Evolutionary conservation across 257 asterid species (phyloP), one percentile per base, ranked within the genome.

Genomic region (Ocimum tenuiflorum): DNA sequence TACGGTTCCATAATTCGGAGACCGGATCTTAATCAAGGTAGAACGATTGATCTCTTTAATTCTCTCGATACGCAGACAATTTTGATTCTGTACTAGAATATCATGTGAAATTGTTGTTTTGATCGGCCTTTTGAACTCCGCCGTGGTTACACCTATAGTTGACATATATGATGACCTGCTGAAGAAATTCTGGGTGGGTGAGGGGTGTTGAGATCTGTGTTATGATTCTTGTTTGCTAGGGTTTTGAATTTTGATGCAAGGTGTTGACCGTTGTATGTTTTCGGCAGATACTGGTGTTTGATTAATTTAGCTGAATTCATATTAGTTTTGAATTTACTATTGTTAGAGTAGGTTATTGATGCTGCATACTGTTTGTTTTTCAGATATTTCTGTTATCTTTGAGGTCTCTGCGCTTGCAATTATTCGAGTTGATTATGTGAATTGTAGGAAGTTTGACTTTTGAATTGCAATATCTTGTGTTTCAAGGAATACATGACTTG

Each of bases 11-110:
- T 54, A n/a, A 66, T 73, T 55, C 79, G n/a, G 50, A 55, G 46
- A 65, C 12, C 54, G 48, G 45, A 35, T 76, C 71, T 54, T 58
- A 24, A 59, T 71, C 67, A 41, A 74, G 79, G 82, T 72, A 53
- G 54, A 41, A 0, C 4, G 36, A 38, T n/a, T 41, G 1, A 17
- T 22, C 10, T 17, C 58, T 60, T 41, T 46, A 14, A 13, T 51
- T 61, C 3, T 42, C 63, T n/a, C n/a, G n/a, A n/a, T n/a, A n/a
- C n/a, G n/a, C n/a, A 42, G 18, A 46, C 27, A 60, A 51, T 29
- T 76, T 71, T 66, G 23, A 14, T 10, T 5, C 11, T 9, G 33
- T 19, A 15, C 27, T 10, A 12, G 48, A 41, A 3, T 33, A n/a
- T 52, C 31, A n/a, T n/a, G n/a, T n/a, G n/a, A n/a, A n/a, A n/a